Evolutionary conservation across 2,329 filamentous ascomycete genomes (phyloP).

Genomic region (Fusarium solani-melongenae): DNA sequence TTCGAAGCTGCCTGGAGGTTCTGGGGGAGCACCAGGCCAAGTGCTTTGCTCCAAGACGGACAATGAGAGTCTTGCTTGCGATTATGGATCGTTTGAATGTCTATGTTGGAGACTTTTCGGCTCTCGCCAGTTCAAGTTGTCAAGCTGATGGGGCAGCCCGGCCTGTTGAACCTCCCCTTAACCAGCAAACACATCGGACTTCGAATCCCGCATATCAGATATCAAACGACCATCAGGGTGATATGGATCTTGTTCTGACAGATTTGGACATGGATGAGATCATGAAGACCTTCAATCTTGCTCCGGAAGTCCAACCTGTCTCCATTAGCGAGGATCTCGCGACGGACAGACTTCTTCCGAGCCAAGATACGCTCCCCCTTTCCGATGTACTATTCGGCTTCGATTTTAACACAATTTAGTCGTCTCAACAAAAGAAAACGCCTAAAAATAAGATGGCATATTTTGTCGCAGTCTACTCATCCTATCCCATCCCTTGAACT

Average conservation of each 20-base stretch:
- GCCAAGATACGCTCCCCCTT: neutral
- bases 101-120: neutral
- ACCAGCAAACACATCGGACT: accelerated
- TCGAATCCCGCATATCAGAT: accelerated
- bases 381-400: neutral
- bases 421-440: neutral
- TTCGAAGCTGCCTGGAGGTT: conserved; percentile 56
- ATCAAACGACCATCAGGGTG: neutral
- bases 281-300: conserved; percentile 4
- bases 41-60: conserved; percentile 19
- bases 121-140: neutral
- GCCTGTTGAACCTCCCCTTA: accelerated
- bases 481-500: too few species aligned
- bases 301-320: too few species aligned
- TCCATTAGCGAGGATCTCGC: neutral
- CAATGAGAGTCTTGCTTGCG: conserved; percentile 17
- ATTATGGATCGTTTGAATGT: conserved; percentile 12
- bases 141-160: neutral
- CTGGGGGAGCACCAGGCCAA: conserved; percentile 57
- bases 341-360: neutral
- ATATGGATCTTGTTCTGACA: neutral
- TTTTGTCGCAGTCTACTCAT: neutral
- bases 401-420: neutral
- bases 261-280: conserved; percentile 13
- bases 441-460: neutral